Base-by-base conservation (phyloP, 2,329 filamentous ascomycete genomes). In the Verticillium albo-atrum region DNA sequence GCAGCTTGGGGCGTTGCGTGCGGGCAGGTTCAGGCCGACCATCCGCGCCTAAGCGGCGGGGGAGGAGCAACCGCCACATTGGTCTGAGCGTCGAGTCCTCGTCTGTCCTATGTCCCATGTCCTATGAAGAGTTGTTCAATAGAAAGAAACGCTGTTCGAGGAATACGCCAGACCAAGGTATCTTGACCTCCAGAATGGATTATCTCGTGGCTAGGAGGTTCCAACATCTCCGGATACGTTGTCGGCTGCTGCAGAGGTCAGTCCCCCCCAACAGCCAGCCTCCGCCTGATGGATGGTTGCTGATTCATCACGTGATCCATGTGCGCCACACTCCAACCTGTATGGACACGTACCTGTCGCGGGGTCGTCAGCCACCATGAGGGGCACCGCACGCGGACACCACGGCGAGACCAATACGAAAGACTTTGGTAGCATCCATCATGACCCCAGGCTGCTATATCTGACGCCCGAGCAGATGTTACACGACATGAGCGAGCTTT, bases 301-400 rank as follows among this genome's bases (percentile, higher is more conserved):
- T n/a, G n/a, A n/a, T n/a, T n/a, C 23, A n/a, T 58, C 27, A 37
- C 30, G 26, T 58, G 47, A 35, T 28, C 27, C 10, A 17, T 30
- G 25, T 26, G 50, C 56, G 54, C 37, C 27, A 50, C 42, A 50
- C n/a, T 50, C n/a, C 37, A 32, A 58, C 25, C 52, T 53, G 42
- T 26, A 58, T 5, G 17, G n/a, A 50, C n/a, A 30, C 37, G 54
- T 32, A 30, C 26, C 51, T 34, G 37, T 42, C 56, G 28, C 50
- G 60, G 51, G 52, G 54, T 59, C 58, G 56, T 54, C 59, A 60
- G 55, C 55, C 59, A 62, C 54, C 54, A 32, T 59, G 61, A 61
- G 61, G 59, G 59, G 56, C 51, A 60, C n/a, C n/a, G n/a, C n/a
- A n/a, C n/a, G n/a, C n/a, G n/a, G n/a, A n/a, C n/a, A n/a, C n/a